Evolutionary conservation across 352 stramenopile species (phyloP).

Genomic region (Globisporangium carolinianum): DNA sequence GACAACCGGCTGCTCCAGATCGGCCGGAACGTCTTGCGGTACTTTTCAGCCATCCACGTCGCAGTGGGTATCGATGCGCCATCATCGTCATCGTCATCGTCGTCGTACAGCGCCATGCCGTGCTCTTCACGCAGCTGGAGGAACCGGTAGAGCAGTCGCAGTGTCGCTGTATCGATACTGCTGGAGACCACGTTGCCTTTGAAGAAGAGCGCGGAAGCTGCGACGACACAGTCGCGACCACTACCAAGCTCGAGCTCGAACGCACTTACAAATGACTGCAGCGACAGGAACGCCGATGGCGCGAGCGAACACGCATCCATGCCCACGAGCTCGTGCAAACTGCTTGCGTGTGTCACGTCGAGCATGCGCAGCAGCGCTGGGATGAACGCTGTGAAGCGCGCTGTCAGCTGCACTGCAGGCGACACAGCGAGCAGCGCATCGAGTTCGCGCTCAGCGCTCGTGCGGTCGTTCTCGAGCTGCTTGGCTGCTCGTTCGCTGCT

Average conservation of each 20-base stretch:
- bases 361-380: conserved; percentile 31
- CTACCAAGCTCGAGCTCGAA: conserved; percentile 18
- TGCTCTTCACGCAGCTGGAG: conserved; percentile 45
- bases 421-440: conserved; percentile 22
- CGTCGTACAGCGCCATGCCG: conserved; percentile 25
- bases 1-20: conserved; percentile 59
- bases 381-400: conserved; percentile 26
- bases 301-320: conserved; percentile 46
- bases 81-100: not conserved
- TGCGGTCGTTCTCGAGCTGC: not conserved
- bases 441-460: conserved; percentile 15
- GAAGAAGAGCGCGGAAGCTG: conserved; percentile 32
- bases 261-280: conserved; percentile 48
- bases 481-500: not conserved
- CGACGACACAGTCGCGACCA: not conserved
- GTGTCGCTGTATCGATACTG: conserved; percentile 24
- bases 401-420: conserved; percentile 18
- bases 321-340: conserved; percentile 36
- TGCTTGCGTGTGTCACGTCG: conserved; percentile 23
- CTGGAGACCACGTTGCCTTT: conserved; percentile 49
- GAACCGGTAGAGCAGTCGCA: conserved; percentile 39
- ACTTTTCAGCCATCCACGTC: conserved; percentile 39
- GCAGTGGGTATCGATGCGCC: no score
- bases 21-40: conserved; percentile 52
- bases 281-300: conserved; percentile 31